phyloP scores from a whole-genome alignment of 768 basidiomycete genomes.

The Podaxis pistillaris region DNA sequence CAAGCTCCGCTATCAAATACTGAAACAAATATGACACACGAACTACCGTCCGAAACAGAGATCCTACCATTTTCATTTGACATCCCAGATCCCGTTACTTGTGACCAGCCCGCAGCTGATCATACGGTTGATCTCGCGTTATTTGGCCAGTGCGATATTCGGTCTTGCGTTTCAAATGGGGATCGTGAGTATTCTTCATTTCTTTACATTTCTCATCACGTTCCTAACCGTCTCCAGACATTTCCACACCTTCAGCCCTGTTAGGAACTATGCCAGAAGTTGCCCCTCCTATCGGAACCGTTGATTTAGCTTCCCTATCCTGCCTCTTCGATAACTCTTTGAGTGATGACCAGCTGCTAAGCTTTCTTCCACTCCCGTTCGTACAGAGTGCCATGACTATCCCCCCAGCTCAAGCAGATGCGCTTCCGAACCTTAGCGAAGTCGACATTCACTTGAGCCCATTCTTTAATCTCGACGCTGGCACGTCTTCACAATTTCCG shows the following conservation, averaged over 20 bases:
- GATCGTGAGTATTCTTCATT: not conserved
- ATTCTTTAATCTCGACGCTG: not conserved
- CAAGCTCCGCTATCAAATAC: not conserved
- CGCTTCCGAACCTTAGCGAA: not conserved
- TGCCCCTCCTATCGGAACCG: too few species aligned
- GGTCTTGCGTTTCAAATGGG: not conserved
- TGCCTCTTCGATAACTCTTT: not conserved
- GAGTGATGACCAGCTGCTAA: not conserved
- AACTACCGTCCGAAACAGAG: not conserved
- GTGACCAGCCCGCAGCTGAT: not conserved
- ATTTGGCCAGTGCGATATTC: not conserved
- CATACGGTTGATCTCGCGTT: not conserved
- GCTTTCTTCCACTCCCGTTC: not conserved
- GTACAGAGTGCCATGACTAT: not conserved
- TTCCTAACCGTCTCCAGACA: not conserved
- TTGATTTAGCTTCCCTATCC: not conserved
- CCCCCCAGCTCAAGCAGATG: not conserved
- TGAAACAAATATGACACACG: not conserved
- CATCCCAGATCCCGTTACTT: not conserved
- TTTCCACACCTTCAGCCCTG: not conserved
- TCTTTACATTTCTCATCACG: not conserved
- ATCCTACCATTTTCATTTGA: slow-evolving; percentile 3
- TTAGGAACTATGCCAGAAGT: not conserved
- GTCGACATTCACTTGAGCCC: not conserved
- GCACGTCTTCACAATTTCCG: not conserved